Evolutionary conservation across 441 rosid genomes (phyloP).

Genomic region (Adansonia madagascariensis): DNA sequence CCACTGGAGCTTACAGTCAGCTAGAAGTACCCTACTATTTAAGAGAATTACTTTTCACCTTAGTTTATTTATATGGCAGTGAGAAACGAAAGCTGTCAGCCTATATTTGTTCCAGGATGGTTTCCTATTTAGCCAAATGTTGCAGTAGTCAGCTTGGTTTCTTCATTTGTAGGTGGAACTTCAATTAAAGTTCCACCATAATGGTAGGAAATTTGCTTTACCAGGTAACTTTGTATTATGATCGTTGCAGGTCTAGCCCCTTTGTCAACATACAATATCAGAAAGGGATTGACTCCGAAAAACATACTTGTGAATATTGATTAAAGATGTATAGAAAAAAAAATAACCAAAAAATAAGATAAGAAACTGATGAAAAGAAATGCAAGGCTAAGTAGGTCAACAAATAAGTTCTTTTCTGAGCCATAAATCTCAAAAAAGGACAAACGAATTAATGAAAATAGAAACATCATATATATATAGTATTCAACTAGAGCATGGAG

Average conservation of each 20-base stretch:
- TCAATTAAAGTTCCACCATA: conserved; percentile 3
- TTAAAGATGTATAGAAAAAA: no score
- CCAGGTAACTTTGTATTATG: not conserved
- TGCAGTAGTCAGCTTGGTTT: not conserved
- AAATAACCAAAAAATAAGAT: no score
- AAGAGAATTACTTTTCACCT: conserved; percentile 12
- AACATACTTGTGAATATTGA: no score
- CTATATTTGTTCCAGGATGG: not conserved
- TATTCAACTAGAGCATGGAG: not conserved
- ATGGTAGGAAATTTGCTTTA: conserved; percentile 9
- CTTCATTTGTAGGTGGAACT: not conserved
- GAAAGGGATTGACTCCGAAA: no score
- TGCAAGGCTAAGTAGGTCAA: no score
- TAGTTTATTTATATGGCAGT: no score
- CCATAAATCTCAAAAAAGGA: not conserved
- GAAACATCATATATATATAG: not conserved
- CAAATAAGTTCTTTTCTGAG: not conserved
- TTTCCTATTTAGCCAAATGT: not conserved
- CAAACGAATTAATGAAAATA: not conserved
- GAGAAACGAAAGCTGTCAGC: not conserved
- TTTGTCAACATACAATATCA: no score
- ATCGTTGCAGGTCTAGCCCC: not conserved
- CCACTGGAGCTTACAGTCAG: not conserved
- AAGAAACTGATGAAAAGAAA: no score
- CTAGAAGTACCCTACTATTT: not conserved